Evolutionary conservation across 108 stramenopile genomes (phyloP), one percentile per base, ranked within the genome.

Genomic region (Epipyxis sp.): DNA sequence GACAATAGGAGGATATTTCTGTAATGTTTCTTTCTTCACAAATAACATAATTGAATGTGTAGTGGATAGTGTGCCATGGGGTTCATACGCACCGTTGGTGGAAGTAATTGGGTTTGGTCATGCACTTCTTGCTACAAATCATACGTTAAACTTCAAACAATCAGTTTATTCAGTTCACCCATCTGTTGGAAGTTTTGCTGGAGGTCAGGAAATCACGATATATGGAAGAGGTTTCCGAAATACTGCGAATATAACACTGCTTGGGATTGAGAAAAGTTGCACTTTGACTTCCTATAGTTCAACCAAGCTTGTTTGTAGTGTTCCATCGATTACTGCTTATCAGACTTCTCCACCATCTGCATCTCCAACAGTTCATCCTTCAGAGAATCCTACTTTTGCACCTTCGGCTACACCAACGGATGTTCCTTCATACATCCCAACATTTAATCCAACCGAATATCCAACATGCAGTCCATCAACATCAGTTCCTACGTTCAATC

Each of bases 1-100:
- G 20, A 16, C 65, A 20, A 25, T 68, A 20, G 20, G 16, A 20
- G 20, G 20, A 20, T 20, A 68, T 20, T 20, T 25, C 40, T 68
- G 65, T 37, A 68, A 68, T 37, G 41, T 68, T 20, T 37, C 65
- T 20, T 41, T 68, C 39, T 20, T 41, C 35, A 40, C 13, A 16
- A 37, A 68, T 25, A 41, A 13, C 20, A 20, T 40, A 13, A 68
- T 68, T 40, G 16, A 16, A 20, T 68, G 65, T 41, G 41, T 20
- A 13, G 41, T 68, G 29, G 16, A 68, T 20, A 25, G 16, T 13
- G 65, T 68, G 29, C 65, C 65, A 20, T 68, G 65, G 65, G 65
- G 65, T 40, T 20, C 29, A 40, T 37, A 68, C 40, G 20, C 40
- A 13, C 39, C 40, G 39, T 20, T 16, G 16, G 65, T 68, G 20